phyloP scores from a whole-genome alignment of 768 basidiomycete genomes.

The Russula brevipes region DNA sequence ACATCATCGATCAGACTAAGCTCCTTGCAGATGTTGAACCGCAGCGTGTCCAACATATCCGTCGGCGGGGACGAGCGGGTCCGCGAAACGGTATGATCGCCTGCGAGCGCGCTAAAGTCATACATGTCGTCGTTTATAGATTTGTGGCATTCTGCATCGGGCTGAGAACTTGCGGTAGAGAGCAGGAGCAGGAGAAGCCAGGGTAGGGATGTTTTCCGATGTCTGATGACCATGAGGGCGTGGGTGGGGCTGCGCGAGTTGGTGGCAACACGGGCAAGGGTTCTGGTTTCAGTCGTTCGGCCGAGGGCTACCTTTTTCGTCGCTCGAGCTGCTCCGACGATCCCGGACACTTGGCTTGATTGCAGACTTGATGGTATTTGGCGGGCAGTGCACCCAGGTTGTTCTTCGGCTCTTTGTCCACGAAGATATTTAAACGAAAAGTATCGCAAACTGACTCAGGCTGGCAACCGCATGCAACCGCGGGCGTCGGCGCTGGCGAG shows the following conservation, averaged over 20 bases:
- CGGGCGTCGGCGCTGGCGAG: not conserved
- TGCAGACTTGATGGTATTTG: not conserved
- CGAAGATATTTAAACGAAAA: not conserved
- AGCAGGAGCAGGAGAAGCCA: constrained; percentile 18
- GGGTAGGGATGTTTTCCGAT: not conserved
- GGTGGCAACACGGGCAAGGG: constrained; percentile 1
- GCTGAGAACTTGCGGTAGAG: constrained; percentile 16
- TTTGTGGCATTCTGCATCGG: constrained; percentile 43
- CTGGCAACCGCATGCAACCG: not conserved
- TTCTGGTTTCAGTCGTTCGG: too few species aligned
- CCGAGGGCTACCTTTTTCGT: too few species aligned
- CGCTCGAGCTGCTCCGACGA: not conserved
- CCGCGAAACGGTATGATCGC: constrained; percentile 46
- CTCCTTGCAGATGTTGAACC: constrained; percentile 65
- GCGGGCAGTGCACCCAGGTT: too few species aligned
- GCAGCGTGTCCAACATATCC: constrained; percentile 50
- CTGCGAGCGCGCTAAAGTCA: constrained; percentile 54
- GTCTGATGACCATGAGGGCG: constrained; percentile 17
- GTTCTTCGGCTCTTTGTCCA: not conserved
- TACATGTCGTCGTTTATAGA: constrained; percentile 43
- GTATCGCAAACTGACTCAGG: not conserved
- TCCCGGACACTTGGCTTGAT: constrained; percentile 7
- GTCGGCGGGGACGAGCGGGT: constrained; percentile 61
- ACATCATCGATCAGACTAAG: constrained; percentile 44
- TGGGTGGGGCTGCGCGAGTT: constrained; percentile 10